A percentile compares a stretch with the other conserved stretches of the same genome.
These are phyloP conservation scores for Musa acuminata DNA, from an alignment of 176 grass and related monocot genomes.

Conservation along the genomic window DNA sequence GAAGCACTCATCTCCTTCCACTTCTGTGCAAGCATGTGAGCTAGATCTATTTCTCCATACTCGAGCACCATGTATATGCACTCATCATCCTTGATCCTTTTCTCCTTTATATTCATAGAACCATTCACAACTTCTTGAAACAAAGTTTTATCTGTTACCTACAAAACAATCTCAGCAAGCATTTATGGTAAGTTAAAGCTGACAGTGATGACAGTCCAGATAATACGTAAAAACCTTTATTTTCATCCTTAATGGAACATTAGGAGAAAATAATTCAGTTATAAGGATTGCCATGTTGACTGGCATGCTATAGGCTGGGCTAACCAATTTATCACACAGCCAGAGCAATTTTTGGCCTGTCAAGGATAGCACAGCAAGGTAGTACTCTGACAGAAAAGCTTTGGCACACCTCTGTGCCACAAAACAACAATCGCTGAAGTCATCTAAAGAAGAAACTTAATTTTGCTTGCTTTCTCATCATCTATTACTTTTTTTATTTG, in stretches of 20 bases:
- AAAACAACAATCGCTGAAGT: background rate
- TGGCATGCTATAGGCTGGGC: background rate
- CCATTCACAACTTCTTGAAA: constrained; percentile 36
- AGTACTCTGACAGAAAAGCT: background rate
- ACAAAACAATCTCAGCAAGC: constrained; percentile 26
- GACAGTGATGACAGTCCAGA: too few relatives aligned
- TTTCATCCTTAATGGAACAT: too few relatives aligned
- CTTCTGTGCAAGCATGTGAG: constrained; percentile 84
- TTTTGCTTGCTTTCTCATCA: background rate
- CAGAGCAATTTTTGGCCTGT: background rate
- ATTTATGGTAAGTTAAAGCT: background rate
- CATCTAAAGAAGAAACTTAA: too few relatives aligned
- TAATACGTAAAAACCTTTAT: too few relatives aligned
- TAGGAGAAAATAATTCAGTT: background rate
- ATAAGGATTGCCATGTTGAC: background rate
- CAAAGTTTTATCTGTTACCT: constrained; percentile 87
- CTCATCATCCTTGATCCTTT: constrained; percentile 78
- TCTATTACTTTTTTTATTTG: background rate
- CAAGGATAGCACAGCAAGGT: background rate
- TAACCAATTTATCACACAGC: too few relatives aligned
- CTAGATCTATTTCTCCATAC: constrained; percentile 92
- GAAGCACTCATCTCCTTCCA: constrained; percentile 52
- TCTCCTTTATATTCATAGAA: constrained; percentile 41
- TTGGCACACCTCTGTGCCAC: background rate
- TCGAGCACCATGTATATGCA: constrained; percentile 95